Base-by-base conservation (phyloP, 2,329 filamentous ascomycete genomes). In the Alternaria burnsii region DNA sequence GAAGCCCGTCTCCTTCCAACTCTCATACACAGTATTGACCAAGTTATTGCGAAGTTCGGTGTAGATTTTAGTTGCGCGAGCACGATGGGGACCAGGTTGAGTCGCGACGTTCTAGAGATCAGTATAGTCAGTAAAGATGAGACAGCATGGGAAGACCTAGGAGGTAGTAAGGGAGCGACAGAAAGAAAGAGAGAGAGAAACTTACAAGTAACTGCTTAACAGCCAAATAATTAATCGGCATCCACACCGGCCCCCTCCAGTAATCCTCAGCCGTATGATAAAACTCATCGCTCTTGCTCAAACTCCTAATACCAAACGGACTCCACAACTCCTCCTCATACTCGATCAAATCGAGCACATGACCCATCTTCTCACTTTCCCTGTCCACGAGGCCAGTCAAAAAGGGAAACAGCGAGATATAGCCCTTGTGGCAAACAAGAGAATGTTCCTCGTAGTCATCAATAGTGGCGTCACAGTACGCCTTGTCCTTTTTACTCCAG, bases 261-360 rank as follows among this genome's bases (percentile, higher is more conserved):
- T 99, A 99, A 79, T 99, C 97, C 82, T 99, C 95, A 2, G 85
- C 92, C 0, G 93, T 97, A 41, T 90, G 93, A 78, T 97, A 98
- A 62, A 93, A 87, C 72, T 90, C 84, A 72, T 94, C 91, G 71
- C 88, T 88, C 80, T 90, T 91, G 81, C 93, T 97, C 78, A 99
- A 79, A 79, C 93, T 97, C 62, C 94, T 87, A 63, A 99, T 87
- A n/a, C 95, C 95, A 71, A 91, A 89, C 2, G 89, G 86, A 73
- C 91, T 97, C 88, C 94, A 98, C n/a, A 99, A 83, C 74, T 97
- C 90, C 5, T 93, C 86, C 66, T 93, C 88, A 72, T 97, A 89
- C 14, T 85, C 87, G 36, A 99, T 87, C 41, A 97, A 82, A 66
- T 94, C 89, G 52, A 98, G 81, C 3, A 94, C 84, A 67, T 87